Evolutionary conservation across 2,329 filamentous ascomycete species (phyloP).

Genomic region (Gremmenia infestans): DNA sequence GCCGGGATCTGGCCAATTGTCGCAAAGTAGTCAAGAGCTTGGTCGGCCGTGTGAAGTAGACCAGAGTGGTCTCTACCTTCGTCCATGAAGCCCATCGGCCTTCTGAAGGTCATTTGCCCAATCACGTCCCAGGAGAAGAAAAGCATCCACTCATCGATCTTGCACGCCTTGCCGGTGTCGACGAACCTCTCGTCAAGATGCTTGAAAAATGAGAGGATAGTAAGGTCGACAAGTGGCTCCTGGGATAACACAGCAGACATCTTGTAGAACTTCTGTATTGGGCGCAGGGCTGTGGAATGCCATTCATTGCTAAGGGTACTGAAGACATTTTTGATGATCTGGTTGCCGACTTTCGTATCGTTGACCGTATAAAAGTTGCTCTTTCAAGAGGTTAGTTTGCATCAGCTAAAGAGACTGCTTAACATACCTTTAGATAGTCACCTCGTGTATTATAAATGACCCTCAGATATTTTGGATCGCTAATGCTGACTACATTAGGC

Average conservation of each 20-base stretch:
- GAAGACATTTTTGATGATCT: slow-evolving; percentile 21
- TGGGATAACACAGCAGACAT: slow-evolving; percentile 14
- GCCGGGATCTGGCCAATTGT: slow-evolving; percentile 23
- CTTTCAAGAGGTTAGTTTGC: slow-evolving; percentile 1
- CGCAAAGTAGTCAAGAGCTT: slow-evolving; percentile 32
- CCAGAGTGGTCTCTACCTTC: slow-evolving; percentile 31
- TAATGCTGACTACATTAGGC: slow-evolving; percentile 25
- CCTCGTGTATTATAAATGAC: slow-evolving; percentile 16
- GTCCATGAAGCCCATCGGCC: slow-evolving; percentile 36
- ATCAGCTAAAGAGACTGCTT: background rate
- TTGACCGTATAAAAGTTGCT: slow-evolving; percentile 22
- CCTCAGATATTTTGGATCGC: slow-evolving; percentile 16
- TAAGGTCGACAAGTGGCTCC: slow-evolving; percentile 30
- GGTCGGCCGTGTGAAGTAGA: slow-evolving; percentile 25
- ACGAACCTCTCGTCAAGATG: slow-evolving; percentile 33
- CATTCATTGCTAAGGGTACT: slow-evolving; percentile 15
- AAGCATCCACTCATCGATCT: slow-evolving; percentile 38
- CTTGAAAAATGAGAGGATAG: slow-evolving; percentile 30
- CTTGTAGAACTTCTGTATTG: slow-evolving; percentile 28
- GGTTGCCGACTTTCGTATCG: slow-evolving; percentile 15
- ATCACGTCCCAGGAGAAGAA: slow-evolving; percentile 39
- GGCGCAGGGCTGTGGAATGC: slow-evolving; percentile 16
- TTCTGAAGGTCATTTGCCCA: slow-evolving; percentile 36
- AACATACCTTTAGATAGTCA: slow-evolving; percentile 19
- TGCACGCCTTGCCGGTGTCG: slow-evolving; percentile 28